Conservation (phyloP, 1,284 basidiomycete species). For the Malassezia dermatis region DNA sequence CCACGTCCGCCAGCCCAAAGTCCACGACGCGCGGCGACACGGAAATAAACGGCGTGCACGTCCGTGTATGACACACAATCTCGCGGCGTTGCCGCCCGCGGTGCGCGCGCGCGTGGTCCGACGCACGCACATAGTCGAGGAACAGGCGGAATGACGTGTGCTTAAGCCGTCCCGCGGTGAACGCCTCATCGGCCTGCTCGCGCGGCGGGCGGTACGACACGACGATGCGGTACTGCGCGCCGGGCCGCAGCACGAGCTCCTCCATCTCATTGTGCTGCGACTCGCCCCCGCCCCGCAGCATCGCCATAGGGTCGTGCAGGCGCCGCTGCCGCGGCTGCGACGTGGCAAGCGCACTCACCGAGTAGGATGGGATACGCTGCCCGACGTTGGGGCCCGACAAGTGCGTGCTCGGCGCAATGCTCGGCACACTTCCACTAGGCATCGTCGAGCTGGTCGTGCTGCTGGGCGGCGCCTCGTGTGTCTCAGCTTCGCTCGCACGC, state of each 20-base stretch:
- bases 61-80: slow-evolving; percentile 49
- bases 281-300: slow-evolving; percentile 36
- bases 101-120: slow-evolving; percentile 33
- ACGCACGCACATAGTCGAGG: slow-evolving; percentile 49
- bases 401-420: not conserved
- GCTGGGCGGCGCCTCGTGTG: not conserved
- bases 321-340: slow-evolving; percentile 6
- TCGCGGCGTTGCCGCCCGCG: slow-evolving; percentile 46
- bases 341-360: slow-evolving; percentile 9
- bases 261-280: slow-evolving; percentile 50
- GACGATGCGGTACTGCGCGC: slow-evolving; percentile 52
- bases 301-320: slow-evolving; percentile 14
- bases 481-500: slow-evolving; percentile 1
- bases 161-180: slow-evolving; percentile 48
- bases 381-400: not conserved
- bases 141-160: slow-evolving; percentile 50
- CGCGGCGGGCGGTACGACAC: slow-evolving; percentile 50
- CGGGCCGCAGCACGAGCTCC: slow-evolving; percentile 52
- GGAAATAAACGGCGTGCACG: slow-evolving; percentile 52
- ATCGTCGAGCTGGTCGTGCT: slow-evolving; percentile 1
- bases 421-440: not conserved
- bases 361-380: slow-evolving; percentile 12
- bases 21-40: slow-evolving; percentile 50
- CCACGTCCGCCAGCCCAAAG: slow-evolving; percentile 52
- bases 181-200: slow-evolving; percentile 34